Evolutionary conservation across 768 basidiomycete genomes (phyloP).

Genomic region (Mycena albidolilacea): DNA sequence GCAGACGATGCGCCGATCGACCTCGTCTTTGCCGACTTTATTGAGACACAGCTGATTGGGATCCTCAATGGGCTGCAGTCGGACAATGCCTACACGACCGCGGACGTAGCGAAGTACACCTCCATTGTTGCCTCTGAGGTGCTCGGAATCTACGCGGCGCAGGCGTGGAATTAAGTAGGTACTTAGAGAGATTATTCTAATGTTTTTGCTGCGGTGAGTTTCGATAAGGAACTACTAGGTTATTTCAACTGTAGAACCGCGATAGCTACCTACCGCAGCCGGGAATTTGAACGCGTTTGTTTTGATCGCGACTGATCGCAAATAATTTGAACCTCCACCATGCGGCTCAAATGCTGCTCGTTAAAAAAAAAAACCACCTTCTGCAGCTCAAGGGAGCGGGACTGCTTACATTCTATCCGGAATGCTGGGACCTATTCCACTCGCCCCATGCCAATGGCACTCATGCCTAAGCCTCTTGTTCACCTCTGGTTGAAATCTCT

Average conservation of each 20-base stretch:
- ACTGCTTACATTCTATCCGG: background rate
- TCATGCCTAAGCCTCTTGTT: too few relatives aligned
- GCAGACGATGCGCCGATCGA: slow-evolving; percentile 70
- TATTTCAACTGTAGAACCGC: too few relatives aligned
- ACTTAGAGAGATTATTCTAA: background rate
- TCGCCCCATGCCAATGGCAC: too few relatives aligned
- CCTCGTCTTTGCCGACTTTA: slow-evolving; percentile 84
- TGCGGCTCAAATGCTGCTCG: too few relatives aligned
- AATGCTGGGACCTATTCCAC: background rate
- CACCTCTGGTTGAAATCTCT: too few relatives aligned
- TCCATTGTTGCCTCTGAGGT: slow-evolving; percentile 64
- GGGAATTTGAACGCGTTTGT: too few relatives aligned
- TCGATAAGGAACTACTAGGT: too few relatives aligned
- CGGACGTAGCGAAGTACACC: slow-evolving; percentile 72
- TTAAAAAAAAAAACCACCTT: too few relatives aligned
- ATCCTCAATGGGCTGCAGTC: slow-evolving; percentile 72
- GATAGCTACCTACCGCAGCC: too few relatives aligned
- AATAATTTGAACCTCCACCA: too few relatives aligned
- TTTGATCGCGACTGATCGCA: too few relatives aligned
- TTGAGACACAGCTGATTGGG: slow-evolving; percentile 63
- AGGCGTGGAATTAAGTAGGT: slow-evolving; percentile 55
- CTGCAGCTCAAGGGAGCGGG: too few relatives aligned
- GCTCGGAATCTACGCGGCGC: slow-evolving; percentile 71
- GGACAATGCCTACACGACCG: slow-evolving; percentile 61
- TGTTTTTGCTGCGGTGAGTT: background rate